Evolutionary conservation across 2,329 filamentous ascomycete species (phyloP).

Genomic region (Cadophora sp.): DNA sequence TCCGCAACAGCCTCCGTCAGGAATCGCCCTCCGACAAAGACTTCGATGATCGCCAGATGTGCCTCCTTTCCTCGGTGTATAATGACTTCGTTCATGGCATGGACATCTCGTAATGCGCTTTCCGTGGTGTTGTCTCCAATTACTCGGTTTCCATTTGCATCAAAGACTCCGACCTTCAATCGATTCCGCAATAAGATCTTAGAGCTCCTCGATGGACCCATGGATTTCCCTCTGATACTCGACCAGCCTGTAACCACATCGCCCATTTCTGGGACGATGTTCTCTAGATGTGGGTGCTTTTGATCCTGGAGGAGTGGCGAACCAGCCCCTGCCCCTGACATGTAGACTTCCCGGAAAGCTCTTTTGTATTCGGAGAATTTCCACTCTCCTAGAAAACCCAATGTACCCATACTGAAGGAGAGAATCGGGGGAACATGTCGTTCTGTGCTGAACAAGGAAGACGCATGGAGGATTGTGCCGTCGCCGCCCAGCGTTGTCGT

Average conservation of each 20-base stretch:
- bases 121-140: conserved; percentile 45
- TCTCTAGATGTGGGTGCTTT: conserved; percentile 41
- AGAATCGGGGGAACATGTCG: conserved; percentile 86
- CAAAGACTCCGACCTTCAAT: conserved; percentile 84
- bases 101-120: conserved; percentile 48
- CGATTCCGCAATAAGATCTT: conserved; percentile 87
- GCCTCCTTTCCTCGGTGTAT: conserved; percentile 90
- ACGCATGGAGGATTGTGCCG: conserved; percentile 85
- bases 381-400: conserved; percentile 96
- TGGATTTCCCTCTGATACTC: conserved; percentile 77
- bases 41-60: conserved; percentile 89
- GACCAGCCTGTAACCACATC: conserved; percentile 67
- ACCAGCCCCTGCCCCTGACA: conserved; percentile 66
- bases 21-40: conserved; percentile 87
- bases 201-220: conserved; percentile 76
- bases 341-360: conserved; percentile 91
- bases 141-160: conserved; percentile 67
- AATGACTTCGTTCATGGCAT: conserved; percentile 93
- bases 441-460: conserved; percentile 84
- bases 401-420: conserved; percentile 94
- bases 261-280: conserved; percentile 29
- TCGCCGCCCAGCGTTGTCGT: conserved; percentile 92
- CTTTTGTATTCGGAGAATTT: conserved; percentile 92
- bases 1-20: conserved; percentile 94
- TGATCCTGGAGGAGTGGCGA: conserved; percentile 42